Evolutionary conservation across 192 early-diverging fungal genomes (phyloP).

Genomic region (Helicostylum pulchrum): DNA sequence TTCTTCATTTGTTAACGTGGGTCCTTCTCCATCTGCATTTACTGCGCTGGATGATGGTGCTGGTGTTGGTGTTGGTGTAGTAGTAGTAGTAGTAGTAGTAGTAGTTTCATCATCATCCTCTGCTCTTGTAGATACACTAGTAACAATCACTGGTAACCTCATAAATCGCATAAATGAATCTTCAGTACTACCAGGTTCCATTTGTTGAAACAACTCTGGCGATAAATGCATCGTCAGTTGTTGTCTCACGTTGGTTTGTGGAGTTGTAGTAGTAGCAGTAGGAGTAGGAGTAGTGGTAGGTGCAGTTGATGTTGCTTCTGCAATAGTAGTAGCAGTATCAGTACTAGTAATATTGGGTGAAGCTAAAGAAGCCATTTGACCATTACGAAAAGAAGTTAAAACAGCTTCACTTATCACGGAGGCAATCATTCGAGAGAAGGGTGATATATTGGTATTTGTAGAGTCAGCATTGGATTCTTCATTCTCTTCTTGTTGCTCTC

Average conservation of each 20-base stretch:
- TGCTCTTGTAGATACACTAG: neutral
- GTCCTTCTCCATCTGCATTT: neutral
- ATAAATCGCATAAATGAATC: slow-evolving; percentile 8
- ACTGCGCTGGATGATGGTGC: neutral
- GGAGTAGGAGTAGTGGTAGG: neutral
- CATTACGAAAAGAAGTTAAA: neutral
- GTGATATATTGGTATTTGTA: neutral
- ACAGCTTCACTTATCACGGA: slow-evolving; percentile 8
- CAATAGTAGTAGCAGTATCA: too few relatives aligned
- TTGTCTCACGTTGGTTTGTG: neutral
- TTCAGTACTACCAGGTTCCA: neutral
- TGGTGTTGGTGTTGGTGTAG: neutral
- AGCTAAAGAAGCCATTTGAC: neutral
- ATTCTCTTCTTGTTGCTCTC: neutral
- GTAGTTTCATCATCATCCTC: neutral
- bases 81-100: neutral
- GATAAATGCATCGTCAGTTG: neutral
- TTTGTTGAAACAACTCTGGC: neutral
- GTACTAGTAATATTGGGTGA: too few relatives aligned
- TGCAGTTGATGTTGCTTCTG: neutral
- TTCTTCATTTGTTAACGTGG: neutral
- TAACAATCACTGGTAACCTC: neutral
- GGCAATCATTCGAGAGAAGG: slow-evolving; percentile 5
- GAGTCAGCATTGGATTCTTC: neutral
- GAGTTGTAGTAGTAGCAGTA: neutral